Conservation (phyloP, 768 basidiomycete species). For the Xerocomus spinulosus region DNA sequence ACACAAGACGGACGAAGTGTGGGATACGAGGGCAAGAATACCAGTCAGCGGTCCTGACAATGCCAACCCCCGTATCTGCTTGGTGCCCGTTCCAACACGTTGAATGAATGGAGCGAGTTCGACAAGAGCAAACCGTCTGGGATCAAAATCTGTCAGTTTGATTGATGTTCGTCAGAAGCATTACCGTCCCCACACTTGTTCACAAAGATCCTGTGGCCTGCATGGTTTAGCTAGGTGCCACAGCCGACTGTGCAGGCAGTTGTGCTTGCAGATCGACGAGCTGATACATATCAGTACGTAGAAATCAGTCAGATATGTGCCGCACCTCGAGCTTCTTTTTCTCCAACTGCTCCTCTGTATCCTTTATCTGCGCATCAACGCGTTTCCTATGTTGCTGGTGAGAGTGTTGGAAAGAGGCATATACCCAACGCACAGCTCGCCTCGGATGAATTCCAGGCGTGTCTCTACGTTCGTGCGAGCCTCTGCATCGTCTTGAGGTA, state of each 20-base stretch:
- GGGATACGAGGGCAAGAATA: background rate
- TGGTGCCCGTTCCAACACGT: background rate
- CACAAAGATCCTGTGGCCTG: background rate
- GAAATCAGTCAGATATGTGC: background rate
- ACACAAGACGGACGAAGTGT: background rate
- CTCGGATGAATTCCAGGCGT: conserved; percentile 80
- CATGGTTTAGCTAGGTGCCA: conserved; percentile 6
- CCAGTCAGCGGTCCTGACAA: background rate
- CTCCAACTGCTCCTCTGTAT: conserved; percentile 69
- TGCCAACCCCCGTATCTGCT: background rate
- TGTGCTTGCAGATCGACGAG: conserved; percentile 64
- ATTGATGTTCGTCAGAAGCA: background rate
- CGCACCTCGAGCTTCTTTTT: conserved; percentile 78
- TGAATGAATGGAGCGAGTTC: background rate
- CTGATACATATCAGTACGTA: conserved; percentile 34
- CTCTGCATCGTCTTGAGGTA: conserved; percentile 84
- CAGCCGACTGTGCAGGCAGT: conserved; percentile 37
- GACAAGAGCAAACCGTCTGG: background rate
- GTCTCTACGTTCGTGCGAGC: conserved; percentile 87
- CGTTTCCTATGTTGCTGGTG: conserved; percentile 50
- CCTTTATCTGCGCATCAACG: conserved; percentile 77
- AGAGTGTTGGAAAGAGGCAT: conserved; percentile 1
- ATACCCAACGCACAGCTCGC: conserved; percentile 67
- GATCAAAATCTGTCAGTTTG: background rate
- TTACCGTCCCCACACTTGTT: background rate